phyloP scores from a whole-genome alignment of 345 rosid genomes.

The Sisymbrium irio region DNA sequence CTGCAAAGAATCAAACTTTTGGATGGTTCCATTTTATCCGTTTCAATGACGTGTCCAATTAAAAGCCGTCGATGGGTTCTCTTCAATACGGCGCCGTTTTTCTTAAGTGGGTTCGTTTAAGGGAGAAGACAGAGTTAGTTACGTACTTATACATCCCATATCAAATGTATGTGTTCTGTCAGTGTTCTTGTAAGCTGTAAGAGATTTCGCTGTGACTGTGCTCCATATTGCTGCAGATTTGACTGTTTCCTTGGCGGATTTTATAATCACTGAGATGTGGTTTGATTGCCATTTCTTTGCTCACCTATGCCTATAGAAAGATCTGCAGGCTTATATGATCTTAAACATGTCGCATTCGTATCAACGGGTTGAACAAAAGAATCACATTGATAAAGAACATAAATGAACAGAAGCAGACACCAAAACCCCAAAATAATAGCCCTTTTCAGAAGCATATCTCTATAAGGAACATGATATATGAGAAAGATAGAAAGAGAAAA shows the following conservation, averaged over 20 bases:
- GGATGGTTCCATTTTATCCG: conserved; percentile 14
- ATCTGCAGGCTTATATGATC: not conserved
- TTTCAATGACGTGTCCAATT: conserved; percentile 14
- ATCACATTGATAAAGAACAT: conserved; percentile 18
- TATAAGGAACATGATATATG: conserved; percentile 17
- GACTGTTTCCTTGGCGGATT: too few species aligned
- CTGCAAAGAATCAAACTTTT: not conserved
- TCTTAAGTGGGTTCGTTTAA: not conserved
- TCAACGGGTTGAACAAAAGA: conserved; percentile 9
- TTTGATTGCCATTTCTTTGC: not conserved
- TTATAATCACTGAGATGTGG: too few species aligned
- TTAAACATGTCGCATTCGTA: not conserved
- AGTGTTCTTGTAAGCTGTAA: not conserved
- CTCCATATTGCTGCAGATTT: too few species aligned
- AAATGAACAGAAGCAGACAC: conserved; percentile 23
- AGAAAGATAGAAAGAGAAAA: conserved; percentile 2
- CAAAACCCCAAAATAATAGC: conserved; percentile 4
- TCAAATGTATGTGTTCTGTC: too few species aligned
- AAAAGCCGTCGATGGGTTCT: conserved; percentile 18
- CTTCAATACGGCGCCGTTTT: not conserved
- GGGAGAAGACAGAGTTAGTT: too few species aligned
- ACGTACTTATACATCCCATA: too few species aligned
- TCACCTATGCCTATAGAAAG: not conserved
- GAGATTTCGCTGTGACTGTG: not conserved
- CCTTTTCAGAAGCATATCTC: conserved; percentile 16